A percentile compares a stretch with the other conserved stretches of the same genome.
Conservation (phyloP, 2,329 filamentous ascomycete genomes). For the Echinosphaeria canescens region DNA sequence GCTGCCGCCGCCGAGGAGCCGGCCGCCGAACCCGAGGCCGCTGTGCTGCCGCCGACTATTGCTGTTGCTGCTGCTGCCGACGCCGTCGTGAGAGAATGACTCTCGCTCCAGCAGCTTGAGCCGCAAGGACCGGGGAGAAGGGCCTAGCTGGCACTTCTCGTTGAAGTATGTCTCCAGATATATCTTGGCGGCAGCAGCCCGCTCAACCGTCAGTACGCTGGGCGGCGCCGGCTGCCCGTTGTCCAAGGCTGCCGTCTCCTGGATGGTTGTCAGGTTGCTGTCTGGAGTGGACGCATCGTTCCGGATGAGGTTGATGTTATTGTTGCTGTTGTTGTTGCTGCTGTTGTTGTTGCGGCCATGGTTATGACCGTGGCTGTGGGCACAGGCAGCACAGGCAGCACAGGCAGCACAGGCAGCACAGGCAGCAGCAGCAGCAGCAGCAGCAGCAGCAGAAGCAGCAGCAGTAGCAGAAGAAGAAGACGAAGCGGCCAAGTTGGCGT, state of each 20-base stretch:
- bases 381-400: too few species aligned
- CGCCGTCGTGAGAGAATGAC: too few species aligned
- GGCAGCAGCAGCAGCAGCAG: too few species aligned
- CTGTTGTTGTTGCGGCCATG: background rate
- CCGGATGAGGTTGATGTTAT: too few species aligned
- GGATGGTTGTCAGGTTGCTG: constrained; percentile 11
- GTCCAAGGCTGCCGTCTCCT: constrained; percentile 9
- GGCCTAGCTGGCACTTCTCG: constrained; percentile 30
- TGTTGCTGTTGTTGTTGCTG: constrained; percentile 2
- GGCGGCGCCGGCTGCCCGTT: constrained; percentile 9
- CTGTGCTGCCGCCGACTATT: too few species aligned
- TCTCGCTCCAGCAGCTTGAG: constrained; percentile 40
- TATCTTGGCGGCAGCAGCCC: constrained; percentile 59
- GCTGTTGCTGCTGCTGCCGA: too few species aligned
- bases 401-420: too few species aligned
- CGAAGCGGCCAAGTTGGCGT: too few species aligned
- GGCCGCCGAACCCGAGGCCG: too few species aligned
- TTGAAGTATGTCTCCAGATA: constrained; percentile 76
- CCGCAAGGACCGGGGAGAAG: constrained; percentile 37
- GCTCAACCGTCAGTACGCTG: constrained; percentile 45
- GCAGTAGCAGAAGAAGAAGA: too few species aligned
- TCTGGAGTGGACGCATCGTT: constrained; percentile 9
- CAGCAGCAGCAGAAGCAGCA: too few species aligned
- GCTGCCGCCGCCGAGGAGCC: constrained; percentile 28
- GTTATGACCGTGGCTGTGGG: constrained; percentile 1